These are phyloP conservation scores for Candida buenavistaensis DNA, from an alignment of 1,139 yeast genomes.

Conservation along the genomic window DNA sequence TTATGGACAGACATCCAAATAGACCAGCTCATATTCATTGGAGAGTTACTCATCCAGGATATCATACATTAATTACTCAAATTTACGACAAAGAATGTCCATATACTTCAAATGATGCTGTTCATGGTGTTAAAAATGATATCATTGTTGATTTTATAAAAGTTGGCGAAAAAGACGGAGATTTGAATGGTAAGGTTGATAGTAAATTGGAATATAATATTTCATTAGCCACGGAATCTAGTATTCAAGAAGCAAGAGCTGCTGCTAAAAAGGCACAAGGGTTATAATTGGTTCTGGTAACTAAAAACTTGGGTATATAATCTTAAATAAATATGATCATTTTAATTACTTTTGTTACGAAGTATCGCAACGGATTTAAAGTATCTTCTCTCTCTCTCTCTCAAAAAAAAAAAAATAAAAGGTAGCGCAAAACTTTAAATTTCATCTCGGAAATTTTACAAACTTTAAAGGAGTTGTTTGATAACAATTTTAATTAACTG, in stretches of 20 bases:
- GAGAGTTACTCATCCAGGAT: constrained; percentile 25
- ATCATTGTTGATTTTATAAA: constrained; percentile 24
- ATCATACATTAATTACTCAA: constrained; percentile 28
- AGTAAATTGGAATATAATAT: constrained; percentile 19
- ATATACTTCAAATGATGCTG: constrained; percentile 26
- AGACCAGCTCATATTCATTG: constrained; percentile 21
- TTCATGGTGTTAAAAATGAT: constrained; percentile 32
- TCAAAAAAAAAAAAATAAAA: too few species aligned
- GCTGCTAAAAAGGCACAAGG: constrained; percentile 7
- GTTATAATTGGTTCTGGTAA: background rate
- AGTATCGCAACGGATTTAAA: too few species aligned
- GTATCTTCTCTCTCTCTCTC: too few species aligned
- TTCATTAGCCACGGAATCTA: constrained; percentile 18
- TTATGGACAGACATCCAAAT: constrained; percentile 20
- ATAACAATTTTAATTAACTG: too few species aligned
- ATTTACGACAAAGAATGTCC: constrained; percentile 24
- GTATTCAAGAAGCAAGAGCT: constrained; percentile 13
- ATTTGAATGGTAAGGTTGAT: constrained; percentile 11
- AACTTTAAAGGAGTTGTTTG: too few species aligned
- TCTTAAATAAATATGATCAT: too few species aligned
- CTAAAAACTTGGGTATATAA: too few species aligned
- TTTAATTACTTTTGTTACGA: too few species aligned
- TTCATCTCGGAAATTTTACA: too few species aligned
- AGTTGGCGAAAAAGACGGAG: constrained; percentile 9
- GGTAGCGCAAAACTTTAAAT: too few species aligned